These are phyloP conservation scores for Saccharomycopsis sp. DNA, from an alignment of 805 yeast species.

Conservation along the genomic window DNA sequence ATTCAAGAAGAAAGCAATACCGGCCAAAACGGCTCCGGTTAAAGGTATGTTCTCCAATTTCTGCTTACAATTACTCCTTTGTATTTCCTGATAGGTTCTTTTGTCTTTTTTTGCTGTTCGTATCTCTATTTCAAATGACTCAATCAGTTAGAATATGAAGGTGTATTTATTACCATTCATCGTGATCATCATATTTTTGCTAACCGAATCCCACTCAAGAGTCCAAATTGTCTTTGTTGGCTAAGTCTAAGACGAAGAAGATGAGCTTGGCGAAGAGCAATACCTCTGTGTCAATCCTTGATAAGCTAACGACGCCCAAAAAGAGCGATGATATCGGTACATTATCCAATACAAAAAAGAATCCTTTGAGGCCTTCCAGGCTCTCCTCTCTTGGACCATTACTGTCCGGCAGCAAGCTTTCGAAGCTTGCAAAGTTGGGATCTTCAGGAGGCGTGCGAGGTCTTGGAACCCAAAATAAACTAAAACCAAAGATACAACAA, in stretches of 20 bases:
- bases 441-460: slow-evolving; percentile 22
- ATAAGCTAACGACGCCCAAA: slow-evolving; percentile 4
- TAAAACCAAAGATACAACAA: background rate
- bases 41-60: slow-evolving; percentile 38
- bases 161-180: too few relatives aligned
- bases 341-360: background rate
- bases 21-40: slow-evolving; percentile 19
- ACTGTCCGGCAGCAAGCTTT: slow-evolving; percentile 1
- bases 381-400: too few relatives aligned
- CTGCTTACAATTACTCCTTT: background rate
- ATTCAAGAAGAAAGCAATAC: slow-evolving; percentile 23
- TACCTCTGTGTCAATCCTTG: slow-evolving; percentile 13
- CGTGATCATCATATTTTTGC: background rate
- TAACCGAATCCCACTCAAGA: slow-evolving; percentile 19
- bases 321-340: background rate
- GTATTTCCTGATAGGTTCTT: background rate
- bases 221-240: slow-evolving; percentile 43
- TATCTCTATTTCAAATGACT: background rate
- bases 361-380: too few relatives aligned
- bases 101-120: background rate
- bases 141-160: background rate
- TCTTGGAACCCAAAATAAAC: slow-evolving; percentile 24
- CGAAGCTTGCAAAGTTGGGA: slow-evolving; percentile 15
- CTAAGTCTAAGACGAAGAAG: slow-evolving; percentile 26
- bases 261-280: background rate